Conservation (phyloP, 257 asterid species). For the Jasminum sambac region DNA sequence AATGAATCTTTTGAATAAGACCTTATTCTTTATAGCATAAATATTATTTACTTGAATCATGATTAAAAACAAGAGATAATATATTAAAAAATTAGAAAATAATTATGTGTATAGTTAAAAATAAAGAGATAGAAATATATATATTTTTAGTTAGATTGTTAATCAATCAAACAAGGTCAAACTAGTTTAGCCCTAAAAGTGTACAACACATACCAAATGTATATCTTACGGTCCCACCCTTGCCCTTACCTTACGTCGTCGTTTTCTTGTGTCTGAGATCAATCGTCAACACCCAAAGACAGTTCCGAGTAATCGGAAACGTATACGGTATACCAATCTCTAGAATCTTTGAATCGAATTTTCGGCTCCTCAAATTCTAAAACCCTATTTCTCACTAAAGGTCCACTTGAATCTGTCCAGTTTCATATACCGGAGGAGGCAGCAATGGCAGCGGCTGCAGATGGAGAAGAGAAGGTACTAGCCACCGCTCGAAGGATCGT, state of each 20-base stretch:
- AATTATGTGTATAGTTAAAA: too few relatives aligned
- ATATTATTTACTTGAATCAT: too few relatives aligned
- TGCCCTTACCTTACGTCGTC: not conserved
- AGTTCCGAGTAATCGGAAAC: constrained; percentile 13
- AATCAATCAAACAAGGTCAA: too few relatives aligned
- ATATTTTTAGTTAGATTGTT: too few relatives aligned
- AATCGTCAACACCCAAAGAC: not conserved
- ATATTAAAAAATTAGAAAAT: too few relatives aligned
- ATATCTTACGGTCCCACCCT: not conserved
- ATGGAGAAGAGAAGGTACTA: constrained; percentile 76
- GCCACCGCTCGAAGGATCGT: constrained; percentile 95
- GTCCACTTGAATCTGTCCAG: not conserved
- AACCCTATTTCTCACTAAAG: constrained; percentile 31
- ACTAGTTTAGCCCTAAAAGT: too few relatives aligned
- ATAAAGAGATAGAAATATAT: too few relatives aligned
- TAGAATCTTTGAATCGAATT: constrained; percentile 17
- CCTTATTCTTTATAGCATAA: too few relatives aligned
- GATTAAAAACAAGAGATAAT: too few relatives aligned
- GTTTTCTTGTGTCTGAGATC: not conserved
- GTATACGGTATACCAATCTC: constrained; percentile 17
- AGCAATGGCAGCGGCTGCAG: constrained; percentile 62
- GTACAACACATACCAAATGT: too few relatives aligned
- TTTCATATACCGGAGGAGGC: not conserved
- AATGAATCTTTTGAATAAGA: too few relatives aligned
- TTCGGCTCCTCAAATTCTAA: not conserved